Evolutionary conservation across 495 filamentous ascomycete genomes (phyloP), one percentile per base, ranked within the genome.

Genomic region (Penicillium waksmanii): DNA sequence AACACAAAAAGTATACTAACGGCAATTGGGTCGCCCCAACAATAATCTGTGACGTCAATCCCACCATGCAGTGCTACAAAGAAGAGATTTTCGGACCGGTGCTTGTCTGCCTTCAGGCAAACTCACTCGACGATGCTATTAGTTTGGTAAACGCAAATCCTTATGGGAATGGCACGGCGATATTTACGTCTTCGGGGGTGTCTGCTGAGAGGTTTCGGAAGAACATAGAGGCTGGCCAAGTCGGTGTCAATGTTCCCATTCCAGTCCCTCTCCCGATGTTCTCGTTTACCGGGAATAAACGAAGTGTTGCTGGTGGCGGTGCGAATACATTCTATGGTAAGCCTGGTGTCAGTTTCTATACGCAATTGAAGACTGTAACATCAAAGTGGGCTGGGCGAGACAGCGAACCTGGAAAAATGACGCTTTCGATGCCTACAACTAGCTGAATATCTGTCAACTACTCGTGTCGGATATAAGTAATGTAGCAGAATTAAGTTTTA

Each of bases 241-340:
- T 84, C 1, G 81, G 81, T 21, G 71, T 84, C 64, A 82, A 82
- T 58, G 78, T 92, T 19, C 90, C 90, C 15, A 92, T 93, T 57
- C 86, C 84, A 3, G 92, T 96, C 5, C 93, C 93, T 11, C 80
- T 94, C 35, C 90, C 93, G 62, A 93, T 96, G 89, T 97, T 96
- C 75, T 89, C 84, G 46, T 97, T 97, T 76, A 97, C 93, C 9
- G 93, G 93, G 42, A 97, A 97, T 73, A 97, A 97, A 85, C 90
- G 87, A 78, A 92, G 88, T 66, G 81, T 97, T 44, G 93, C 93
- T 0, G 93, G 93, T 18, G 91, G 92, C 18, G 92, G 93, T 35
- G 91, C 89, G 31, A 96, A 87, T 74, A 93, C 90, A 3, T 97
- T 97, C 65, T 97, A 97, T 67, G 93, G 93, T 35, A 88, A 89